phyloP scores from a whole-genome alignment of 805 yeast species.

The Brettanomyces bruxellensis region DNA sequence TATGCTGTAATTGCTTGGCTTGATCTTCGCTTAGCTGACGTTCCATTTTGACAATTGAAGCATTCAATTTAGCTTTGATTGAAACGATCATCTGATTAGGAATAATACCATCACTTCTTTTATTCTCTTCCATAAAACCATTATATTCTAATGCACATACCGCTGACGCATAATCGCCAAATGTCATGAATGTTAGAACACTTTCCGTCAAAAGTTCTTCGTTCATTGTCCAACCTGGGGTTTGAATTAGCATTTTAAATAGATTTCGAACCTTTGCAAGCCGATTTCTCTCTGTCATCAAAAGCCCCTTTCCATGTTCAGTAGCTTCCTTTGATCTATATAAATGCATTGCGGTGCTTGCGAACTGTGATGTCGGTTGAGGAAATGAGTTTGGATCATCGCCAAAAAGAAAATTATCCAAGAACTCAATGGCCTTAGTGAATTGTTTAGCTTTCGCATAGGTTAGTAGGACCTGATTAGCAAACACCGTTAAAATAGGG shows the following conservation, averaged over 20 bases:
- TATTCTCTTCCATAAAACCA: constrained; percentile 11
- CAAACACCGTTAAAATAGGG: constrained; percentile 26
- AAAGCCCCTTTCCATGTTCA: neutral
- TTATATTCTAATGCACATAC: constrained; percentile 17
- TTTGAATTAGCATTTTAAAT: constrained; percentile 10
- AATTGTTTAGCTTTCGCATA: constrained; percentile 22
- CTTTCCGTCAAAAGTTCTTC: constrained; percentile 12
- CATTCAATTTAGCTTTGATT: constrained; percentile 12
- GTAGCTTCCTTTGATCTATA: constrained; percentile 11
- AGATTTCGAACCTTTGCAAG: constrained; percentile 8
- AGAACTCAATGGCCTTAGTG: constrained; percentile 23
- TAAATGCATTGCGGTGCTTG: constrained; percentile 8
- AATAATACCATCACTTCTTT: constrained; percentile 1
- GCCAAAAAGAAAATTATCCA: constrained; percentile 18
- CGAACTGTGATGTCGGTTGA: constrained; percentile 13
- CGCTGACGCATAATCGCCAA: constrained; percentile 17
- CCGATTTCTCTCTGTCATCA: neutral
- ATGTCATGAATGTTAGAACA: constrained; percentile 16
- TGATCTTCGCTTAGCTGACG: constrained; percentile 8
- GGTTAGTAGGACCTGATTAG: constrained; percentile 29
- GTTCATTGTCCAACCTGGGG: constrained; percentile 9
- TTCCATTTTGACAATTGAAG: constrained; percentile 16
- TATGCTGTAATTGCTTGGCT: constrained; percentile 2
- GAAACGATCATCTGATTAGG: constrained; percentile 9
- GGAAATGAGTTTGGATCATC: constrained; percentile 1